Percentiles rank a stretch among this genome's conserved stretches.
Evolutionary conservation across 179 eudicot genomes (phyloP).

Genomic region (Beta corolliflora): DNA sequence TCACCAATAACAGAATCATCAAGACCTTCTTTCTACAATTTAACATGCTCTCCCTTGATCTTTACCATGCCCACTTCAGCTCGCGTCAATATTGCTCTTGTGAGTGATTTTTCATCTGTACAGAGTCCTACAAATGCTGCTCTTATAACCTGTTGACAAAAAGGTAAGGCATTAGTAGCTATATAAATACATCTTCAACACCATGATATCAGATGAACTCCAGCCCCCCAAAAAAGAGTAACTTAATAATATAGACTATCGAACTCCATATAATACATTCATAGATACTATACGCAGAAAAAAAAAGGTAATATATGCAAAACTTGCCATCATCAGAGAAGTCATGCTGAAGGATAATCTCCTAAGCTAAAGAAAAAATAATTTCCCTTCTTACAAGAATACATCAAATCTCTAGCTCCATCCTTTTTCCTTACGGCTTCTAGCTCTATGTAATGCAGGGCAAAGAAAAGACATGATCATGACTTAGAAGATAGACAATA

Average conservation of each 20-base stretch:
- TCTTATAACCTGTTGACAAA: slow-evolving; percentile 52
- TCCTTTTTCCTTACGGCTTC: not conserved
- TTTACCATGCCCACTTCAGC: slow-evolving; percentile 84
- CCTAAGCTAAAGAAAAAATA: not conserved
- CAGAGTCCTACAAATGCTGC: slow-evolving; percentile 62
- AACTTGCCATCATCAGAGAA: not conserved
- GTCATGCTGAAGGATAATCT: not conserved
- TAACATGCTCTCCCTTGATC: slow-evolving; percentile 47
- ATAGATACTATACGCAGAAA: too few species aligned
- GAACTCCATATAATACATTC: not conserved
- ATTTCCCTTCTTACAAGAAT: not conserved
- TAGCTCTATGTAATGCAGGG: not conserved
- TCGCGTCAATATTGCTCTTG: slow-evolving; percentile 69
- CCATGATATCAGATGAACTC: not conserved
- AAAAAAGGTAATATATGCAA: too few species aligned
- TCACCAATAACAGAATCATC: slow-evolving; percentile 67
- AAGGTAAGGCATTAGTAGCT: not conserved
- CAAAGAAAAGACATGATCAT: not conserved
- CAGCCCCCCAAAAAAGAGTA: not conserved
- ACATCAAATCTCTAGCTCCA: not conserved
- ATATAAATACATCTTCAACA: not conserved
- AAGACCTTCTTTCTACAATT: slow-evolving; percentile 45
- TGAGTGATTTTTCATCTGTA: slow-evolving; percentile 80
- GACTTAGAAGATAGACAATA: not conserved
- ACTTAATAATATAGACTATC: not conserved